Percentiles rank a stretch among this genome's conserved stretches.
Evolutionary conservation across 2,329 filamentous ascomycete species (phyloP).

Genomic region (Lasiodiplodia citricola): DNA sequence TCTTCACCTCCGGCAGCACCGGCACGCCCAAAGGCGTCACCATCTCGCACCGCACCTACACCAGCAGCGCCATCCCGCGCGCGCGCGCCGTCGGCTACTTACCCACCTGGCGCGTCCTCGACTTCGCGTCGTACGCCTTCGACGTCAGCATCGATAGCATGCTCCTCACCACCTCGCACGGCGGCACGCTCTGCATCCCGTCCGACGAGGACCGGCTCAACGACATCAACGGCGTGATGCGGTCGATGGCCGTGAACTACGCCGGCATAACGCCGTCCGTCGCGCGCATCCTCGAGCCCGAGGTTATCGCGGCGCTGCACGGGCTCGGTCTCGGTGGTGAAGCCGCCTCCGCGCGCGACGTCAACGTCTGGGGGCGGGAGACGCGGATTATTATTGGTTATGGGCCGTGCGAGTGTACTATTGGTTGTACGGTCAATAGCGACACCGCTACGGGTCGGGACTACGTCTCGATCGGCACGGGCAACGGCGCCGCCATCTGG

Average conservation of each 20-base stretch:
- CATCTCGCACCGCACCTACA: slow-evolving; percentile 29
- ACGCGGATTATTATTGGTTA: slow-evolving; percentile 51
- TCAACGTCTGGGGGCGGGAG: slow-evolving; percentile 44
- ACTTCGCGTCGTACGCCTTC: slow-evolving; percentile 34
- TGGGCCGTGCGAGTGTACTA: slow-evolving; percentile 46
- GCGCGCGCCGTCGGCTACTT: slow-evolving; percentile 40
- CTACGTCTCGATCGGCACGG: slow-evolving; percentile 27
- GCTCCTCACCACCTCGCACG: slow-evolving; percentile 48
- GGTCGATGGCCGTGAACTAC: slow-evolving; percentile 59
- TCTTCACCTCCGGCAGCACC: slow-evolving; percentile 31
- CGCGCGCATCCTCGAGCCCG: slow-evolving; percentile 52
- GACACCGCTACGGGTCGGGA: slow-evolving; percentile 25
- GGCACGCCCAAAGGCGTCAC: slow-evolving; percentile 33
- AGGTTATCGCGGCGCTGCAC: slow-evolving; percentile 47
- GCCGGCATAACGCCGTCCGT: slow-evolving; percentile 64
- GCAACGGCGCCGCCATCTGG: slow-evolving; percentile 33
- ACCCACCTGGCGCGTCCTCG: slow-evolving; percentile 33
- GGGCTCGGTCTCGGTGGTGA: slow-evolving; percentile 50
- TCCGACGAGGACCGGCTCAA: slow-evolving; percentile 58
- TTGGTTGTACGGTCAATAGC: slow-evolving; percentile 31
- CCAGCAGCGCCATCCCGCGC: slow-evolving; percentile 42
- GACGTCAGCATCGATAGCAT: slow-evolving; percentile 41
- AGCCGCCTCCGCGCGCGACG: slow-evolving; percentile 44
- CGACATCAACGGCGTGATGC: slow-evolving; percentile 57
- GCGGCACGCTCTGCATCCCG: slow-evolving; percentile 62